Evolutionary conservation across 148 eudicot species (phyloP).

Genomic region (Polygonum maritimum): DNA sequence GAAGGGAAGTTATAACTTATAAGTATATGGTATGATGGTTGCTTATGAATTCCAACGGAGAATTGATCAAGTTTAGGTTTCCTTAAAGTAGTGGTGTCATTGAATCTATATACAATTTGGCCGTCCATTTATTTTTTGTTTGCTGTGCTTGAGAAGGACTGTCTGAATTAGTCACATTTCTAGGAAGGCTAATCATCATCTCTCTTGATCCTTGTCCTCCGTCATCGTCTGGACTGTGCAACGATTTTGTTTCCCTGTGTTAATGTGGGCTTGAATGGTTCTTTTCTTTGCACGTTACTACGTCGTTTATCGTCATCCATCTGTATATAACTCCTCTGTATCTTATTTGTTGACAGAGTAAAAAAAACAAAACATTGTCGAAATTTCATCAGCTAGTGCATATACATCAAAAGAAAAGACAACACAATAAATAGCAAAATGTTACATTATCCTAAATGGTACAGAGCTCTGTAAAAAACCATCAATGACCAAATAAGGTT

Average conservation of each 20-base stretch:
- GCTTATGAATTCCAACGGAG: neutral
- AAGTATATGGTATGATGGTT: too few species aligned
- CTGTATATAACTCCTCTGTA: too few species aligned
- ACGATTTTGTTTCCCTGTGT: too few species aligned
- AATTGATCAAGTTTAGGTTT: neutral
- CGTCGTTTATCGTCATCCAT: too few species aligned
- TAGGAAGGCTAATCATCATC: neutral
- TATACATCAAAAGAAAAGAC: too few species aligned
- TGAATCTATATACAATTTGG: neutral
- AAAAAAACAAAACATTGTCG: too few species aligned
- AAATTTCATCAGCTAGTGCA: too few species aligned
- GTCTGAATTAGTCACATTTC: too few species aligned
- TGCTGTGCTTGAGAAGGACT: too few species aligned
- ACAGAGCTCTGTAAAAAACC: neutral
- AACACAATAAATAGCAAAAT: neutral
- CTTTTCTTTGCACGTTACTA: too few species aligned
- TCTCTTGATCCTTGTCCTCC: neutral
- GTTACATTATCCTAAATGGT: neutral
- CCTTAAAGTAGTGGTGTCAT: neutral
- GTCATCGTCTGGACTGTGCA: neutral
- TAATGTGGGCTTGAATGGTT: too few species aligned
- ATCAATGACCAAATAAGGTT: neutral
- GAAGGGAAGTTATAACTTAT: neutral
- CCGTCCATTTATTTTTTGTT: neutral
- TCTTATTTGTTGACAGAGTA: too few species aligned